These are phyloP conservation scores for Sarocladium strictum DNA, from an alignment of 2,329 filamentous ascomycete genomes.

Conservation along the genomic window DNA sequence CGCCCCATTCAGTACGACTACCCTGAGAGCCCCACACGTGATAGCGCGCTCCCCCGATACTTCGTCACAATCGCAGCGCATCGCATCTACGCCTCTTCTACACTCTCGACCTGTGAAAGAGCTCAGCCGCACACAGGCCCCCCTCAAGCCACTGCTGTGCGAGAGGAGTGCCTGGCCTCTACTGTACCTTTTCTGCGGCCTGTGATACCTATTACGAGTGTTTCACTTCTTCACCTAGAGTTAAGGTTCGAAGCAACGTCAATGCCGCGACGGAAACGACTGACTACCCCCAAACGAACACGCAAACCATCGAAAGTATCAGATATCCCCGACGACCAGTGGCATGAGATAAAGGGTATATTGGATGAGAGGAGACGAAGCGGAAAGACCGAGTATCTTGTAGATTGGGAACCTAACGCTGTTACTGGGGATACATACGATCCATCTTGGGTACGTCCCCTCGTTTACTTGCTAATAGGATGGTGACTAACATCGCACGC, in stretches of 20 bases:
- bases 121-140: not conserved
- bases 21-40: slow-evolving; percentile 6
- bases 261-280: slow-evolving; percentile 10
- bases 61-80: slow-evolving; percentile 9
- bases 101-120: not conserved
- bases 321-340: slow-evolving; percentile 16
- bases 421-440: slow-evolving; percentile 25
- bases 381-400: slow-evolving; percentile 26
- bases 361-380: slow-evolving; percentile 25
- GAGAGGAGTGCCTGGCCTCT: slow-evolving; percentile 4
- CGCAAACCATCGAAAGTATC: not conserved
- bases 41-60: not conserved
- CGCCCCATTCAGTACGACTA: not conserved
- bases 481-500: slow-evolving; percentile 19
- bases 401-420: slow-evolving; percentile 31
- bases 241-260: not conserved
- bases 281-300: slow-evolving; percentile 1
- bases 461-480: not conserved
- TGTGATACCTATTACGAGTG: not conserved
- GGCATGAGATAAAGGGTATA: slow-evolving; percentile 29
- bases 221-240: not conserved
- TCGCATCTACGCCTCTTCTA: not conserved
- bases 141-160: not conserved
- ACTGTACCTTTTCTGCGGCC: not conserved
- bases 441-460: slow-evolving; percentile 27